A percentile compares a stretch with the other conserved stretches of the same genome.
These are phyloP conservation scores for Sporothrix humicola DNA, from an alignment of 2,329 filamentous ascomycete species.

Conservation along the genomic window DNA sequence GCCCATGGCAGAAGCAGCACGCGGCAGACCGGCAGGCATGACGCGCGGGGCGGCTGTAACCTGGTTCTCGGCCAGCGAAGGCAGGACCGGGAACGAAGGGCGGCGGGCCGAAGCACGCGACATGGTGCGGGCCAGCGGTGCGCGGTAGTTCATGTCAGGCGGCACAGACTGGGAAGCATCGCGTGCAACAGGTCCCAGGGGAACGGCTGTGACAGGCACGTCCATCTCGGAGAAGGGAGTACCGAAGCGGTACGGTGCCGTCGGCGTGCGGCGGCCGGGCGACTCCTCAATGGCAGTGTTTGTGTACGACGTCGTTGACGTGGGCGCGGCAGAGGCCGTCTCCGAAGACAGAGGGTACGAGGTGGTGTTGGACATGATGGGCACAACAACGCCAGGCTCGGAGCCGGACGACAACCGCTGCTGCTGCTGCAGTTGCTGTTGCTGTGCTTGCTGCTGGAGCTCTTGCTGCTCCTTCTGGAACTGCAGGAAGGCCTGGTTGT, in stretches of 20 bases:
- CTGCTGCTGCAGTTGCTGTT: neutral
- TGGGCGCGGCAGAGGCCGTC: constrained; percentile 32
- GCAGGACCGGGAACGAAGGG: constrained; percentile 71
- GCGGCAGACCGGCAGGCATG: constrained; percentile 41
- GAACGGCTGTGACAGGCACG: constrained; percentile 77
- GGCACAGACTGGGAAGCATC: constrained; percentile 89
- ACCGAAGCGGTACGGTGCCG: constrained; percentile 74
- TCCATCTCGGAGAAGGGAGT: constrained; percentile 92
- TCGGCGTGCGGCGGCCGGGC: constrained; percentile 41
- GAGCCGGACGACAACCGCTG: neutral
- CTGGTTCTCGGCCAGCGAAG: constrained; percentile 70
- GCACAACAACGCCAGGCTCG: neutral
- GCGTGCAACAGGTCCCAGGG: constrained; percentile 73
- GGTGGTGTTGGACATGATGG: neutral
- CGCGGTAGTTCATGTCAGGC: constrained; percentile 85
- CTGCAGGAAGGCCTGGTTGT: constrained; percentile 1
- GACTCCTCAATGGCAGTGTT: constrained; percentile 39
- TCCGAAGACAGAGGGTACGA: constrained; percentile 28
- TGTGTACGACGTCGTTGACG: constrained; percentile 35
- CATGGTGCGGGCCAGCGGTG: constrained; percentile 53
- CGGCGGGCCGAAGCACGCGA: constrained; percentile 65
- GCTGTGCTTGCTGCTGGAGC: neutral
- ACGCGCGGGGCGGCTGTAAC: constrained; percentile 43
- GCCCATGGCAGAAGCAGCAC: constrained; percentile 33
- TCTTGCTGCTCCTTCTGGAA: constrained; percentile 1